phyloP scores from a whole-genome alignment of 1,284 basidiomycete genomes.

The Ustilago trichophora region DNA sequence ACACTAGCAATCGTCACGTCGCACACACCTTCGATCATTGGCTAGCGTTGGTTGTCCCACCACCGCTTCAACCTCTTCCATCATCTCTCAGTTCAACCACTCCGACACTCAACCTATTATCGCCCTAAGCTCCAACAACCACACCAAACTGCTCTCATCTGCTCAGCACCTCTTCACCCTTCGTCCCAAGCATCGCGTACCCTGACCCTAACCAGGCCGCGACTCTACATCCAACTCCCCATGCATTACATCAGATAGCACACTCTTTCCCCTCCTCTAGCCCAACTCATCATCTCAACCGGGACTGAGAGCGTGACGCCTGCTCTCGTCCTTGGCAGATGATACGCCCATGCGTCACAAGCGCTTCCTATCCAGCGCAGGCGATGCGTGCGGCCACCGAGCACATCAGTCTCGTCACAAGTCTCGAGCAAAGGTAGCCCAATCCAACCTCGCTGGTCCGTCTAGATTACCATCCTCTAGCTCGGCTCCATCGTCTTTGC shows the following conservation, averaged over 20 bases:
- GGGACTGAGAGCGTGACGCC: conserved; percentile 20
- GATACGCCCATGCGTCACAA: conserved; percentile 44
- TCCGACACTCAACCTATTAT: too few relatives aligned
- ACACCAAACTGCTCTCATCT: too few relatives aligned
- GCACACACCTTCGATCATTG: too few relatives aligned
- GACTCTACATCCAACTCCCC: not conserved
- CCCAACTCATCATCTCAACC: conserved; percentile 15
- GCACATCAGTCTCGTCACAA: conserved; percentile 5
- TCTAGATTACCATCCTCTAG: conserved; percentile 13
- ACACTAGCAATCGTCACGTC: too few relatives aligned
- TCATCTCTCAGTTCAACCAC: too few relatives aligned
- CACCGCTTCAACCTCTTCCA: too few relatives aligned
- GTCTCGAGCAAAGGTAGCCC: conserved; percentile 4
- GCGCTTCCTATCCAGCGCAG: conserved; percentile 27
- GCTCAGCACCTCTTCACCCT: not conserved
- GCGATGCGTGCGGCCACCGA: conserved; percentile 17
- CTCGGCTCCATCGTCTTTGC: conserved; percentile 1
- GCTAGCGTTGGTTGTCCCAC: too few relatives aligned
- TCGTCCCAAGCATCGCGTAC: not conserved
- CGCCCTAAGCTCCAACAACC: too few relatives aligned
- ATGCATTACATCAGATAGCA: conserved; percentile 28
- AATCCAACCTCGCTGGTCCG: conserved; percentile 20
- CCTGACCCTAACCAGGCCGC: conserved; percentile 9
- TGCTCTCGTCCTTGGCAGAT: conserved; percentile 39
- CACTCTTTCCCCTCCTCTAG: not conserved